A percentile compares a stretch with the other conserved stretches of the same genome.
phyloP scores from a whole-genome alignment of 179 eudicot species.

The Dionaea muscipula region DNA sequence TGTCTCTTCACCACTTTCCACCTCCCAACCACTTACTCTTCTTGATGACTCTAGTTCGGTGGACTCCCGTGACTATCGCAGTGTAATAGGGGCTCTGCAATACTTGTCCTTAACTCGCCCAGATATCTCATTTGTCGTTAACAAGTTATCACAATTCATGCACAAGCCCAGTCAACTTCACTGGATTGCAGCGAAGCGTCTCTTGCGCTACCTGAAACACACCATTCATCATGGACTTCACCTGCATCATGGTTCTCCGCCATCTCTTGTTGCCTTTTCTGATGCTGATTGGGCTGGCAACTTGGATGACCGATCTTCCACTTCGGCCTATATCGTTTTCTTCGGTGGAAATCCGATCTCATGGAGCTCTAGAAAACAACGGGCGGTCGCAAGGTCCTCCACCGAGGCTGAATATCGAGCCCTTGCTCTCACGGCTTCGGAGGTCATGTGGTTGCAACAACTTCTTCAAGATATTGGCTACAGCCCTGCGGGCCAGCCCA shows the following conservation, averaged over 20 bases:
- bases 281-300: background rate
- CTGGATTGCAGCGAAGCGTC: background rate
- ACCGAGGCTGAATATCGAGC: background rate
- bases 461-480: no score
- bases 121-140: slow-evolving; percentile 6
- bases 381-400: background rate
- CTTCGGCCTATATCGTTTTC: no score
- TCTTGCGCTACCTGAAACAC: background rate
- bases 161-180: background rate
- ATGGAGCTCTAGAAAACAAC: background rate
- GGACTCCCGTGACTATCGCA: background rate
- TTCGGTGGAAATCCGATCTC: background rate
- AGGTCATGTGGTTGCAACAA: background rate
- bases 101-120: slow-evolving; percentile 3
- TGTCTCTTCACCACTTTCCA: no score
- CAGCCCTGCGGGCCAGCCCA: no score
- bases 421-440: background rate
- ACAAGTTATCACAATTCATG: slow-evolving; percentile 5
- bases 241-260: no score
- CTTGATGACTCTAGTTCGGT: background rate
- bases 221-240: background rate
- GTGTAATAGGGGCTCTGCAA: background rate
- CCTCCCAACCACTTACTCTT: no score
- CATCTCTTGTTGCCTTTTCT: background rate
- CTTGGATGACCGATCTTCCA: background rate